These are phyloP conservation scores for Osmozyma mogii DNA, from an alignment of 805 yeast genomes.

Conservation along the genomic window DNA sequence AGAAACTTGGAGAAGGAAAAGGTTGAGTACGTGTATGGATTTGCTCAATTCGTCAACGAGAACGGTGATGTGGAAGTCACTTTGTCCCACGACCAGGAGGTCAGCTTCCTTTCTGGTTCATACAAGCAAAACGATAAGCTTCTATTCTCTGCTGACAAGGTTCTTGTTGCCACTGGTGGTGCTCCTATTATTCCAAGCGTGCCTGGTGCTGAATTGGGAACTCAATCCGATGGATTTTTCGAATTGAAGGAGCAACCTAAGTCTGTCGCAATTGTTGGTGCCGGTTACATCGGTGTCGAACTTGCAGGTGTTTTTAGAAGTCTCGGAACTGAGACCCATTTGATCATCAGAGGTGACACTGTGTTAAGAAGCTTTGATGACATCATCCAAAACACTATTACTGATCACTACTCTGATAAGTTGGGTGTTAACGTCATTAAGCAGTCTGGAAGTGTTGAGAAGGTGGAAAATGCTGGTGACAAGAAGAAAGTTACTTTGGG, in stretches of 20 bases:
- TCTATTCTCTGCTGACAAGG: slow-evolving; percentile 67
- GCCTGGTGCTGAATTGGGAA: slow-evolving; percentile 78
- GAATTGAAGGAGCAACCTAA: slow-evolving; percentile 76
- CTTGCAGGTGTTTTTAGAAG: slow-evolving; percentile 91
- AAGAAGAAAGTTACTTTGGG: slow-evolving; percentile 30
- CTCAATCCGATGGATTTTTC: slow-evolving; percentile 87
- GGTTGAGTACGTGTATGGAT: slow-evolving; percentile 81
- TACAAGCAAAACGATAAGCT: slow-evolving; percentile 46
- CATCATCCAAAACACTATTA: slow-evolving; percentile 67
- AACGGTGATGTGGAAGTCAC: slow-evolving; percentile 75
- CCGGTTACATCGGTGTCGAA: slow-evolving; percentile 96
- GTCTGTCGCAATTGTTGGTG: slow-evolving; percentile 91
- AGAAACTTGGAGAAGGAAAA: slow-evolving; percentile 81
- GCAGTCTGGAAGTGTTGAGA: slow-evolving; percentile 37
- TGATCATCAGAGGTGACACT: slow-evolving; percentile 86
- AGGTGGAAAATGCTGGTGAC: slow-evolving; percentile 28
- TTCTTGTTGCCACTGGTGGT: slow-evolving; percentile 93
- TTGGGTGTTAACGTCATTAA: slow-evolving; percentile 77
- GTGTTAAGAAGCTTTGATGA: slow-evolving; percentile 85
- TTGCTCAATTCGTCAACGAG: slow-evolving; percentile 61
- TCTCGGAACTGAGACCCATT: slow-evolving; percentile 76
- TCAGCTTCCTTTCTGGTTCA: slow-evolving; percentile 24
- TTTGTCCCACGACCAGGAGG: slow-evolving; percentile 33
- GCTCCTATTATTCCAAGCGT: slow-evolving; percentile 54
- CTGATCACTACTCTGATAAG: slow-evolving; percentile 69